Evolutionary conservation across 1,284 basidiomycete genomes (phyloP), one percentile per base, ranked within the genome.

Genomic region (Cutaneotrichosporon sp.): DNA sequence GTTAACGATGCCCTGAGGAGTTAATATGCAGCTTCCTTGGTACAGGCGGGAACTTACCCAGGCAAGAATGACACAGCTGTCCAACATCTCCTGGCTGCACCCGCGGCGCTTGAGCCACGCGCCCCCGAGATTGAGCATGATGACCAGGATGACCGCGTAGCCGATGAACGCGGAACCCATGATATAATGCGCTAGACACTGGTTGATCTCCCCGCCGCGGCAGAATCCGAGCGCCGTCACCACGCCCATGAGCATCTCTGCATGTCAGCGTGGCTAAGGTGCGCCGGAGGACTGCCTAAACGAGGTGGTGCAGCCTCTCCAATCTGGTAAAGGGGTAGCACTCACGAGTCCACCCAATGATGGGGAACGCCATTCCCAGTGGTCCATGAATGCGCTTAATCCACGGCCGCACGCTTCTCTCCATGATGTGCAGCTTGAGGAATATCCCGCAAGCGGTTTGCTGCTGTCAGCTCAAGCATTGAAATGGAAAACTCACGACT

Each of bases 391-490:
- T 71, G 10, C 78, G 75, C 12, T 91, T 86, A 7, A 86, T 81
- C 63, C 81, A 86, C 0, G 87, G 87, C 22, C 92, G 80, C 10
- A 92, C 66, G 1, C 81, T 81, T 57, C 79, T 78, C 74, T 97
- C 89, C 58, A 92, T 81, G 19, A 97, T 84, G 72, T 97, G 94
- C 4, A 94, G 77, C 75, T 94, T 97, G 59, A 97, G 84, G 74
- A 96, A 97, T 54, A 92, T 80, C 6, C 93, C 93, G 46, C 90
- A 77, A 16, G 70, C 66, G 8, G 87, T 78, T 74, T 97, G 93
- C 68, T 71, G 51, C 14, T 14, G 35, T 35, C 9, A 47, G 46
- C 33, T 34, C 12, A n/a, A 4, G 7, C 1, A 7, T 34, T 34
- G 3, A 29, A 29, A 19, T 14, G 5, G 10, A n/a, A 17, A 25